Conservation (phyloP, 1,139 yeast genomes). For the Yamadazyma dushanensis region DNA sequence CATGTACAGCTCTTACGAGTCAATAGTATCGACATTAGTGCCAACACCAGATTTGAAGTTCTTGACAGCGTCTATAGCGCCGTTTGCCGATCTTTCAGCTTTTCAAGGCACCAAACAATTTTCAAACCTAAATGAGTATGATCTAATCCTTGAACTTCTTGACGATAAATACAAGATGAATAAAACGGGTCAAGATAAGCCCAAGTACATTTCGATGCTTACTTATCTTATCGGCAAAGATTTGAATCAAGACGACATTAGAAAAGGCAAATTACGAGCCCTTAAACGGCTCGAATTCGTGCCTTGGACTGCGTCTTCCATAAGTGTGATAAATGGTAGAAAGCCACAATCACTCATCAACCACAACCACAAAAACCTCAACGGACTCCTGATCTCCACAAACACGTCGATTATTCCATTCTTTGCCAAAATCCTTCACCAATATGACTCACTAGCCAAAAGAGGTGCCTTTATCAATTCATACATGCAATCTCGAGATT, state of each 20-base stretch:
- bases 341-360: constrained; percentile 1
- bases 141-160: constrained; percentile 76
- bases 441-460: constrained; percentile 77
- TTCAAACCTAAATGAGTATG: constrained; percentile 73
- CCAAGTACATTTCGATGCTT: constrained; percentile 65
- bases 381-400: constrained; percentile 80
- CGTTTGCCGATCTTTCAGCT: constrained; percentile 49
- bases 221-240: constrained; percentile 71
- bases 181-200: constrained; percentile 21
- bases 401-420: constrained; percentile 70
- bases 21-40: constrained; percentile 77
- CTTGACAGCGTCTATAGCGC: constrained; percentile 82
- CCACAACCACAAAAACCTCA: constrained; percentile 33
- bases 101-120: constrained; percentile 38
- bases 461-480: constrained; percentile 85
- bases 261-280: constrained; percentile 76
- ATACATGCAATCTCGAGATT: constrained; percentile 58
- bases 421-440: constrained; percentile 65
- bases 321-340: constrained; percentile 76
- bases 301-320: constrained; percentile 83
- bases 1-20: constrained; percentile 83
- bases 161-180: constrained; percentile 83
- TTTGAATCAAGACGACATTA: constrained; percentile 71
- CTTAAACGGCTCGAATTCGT: constrained; percentile 79
- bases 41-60: constrained; percentile 93